Base-by-base conservation (phyloP, 495 filamentous ascomycete genomes). In the Parathielavia hyrcaniae region DNA sequence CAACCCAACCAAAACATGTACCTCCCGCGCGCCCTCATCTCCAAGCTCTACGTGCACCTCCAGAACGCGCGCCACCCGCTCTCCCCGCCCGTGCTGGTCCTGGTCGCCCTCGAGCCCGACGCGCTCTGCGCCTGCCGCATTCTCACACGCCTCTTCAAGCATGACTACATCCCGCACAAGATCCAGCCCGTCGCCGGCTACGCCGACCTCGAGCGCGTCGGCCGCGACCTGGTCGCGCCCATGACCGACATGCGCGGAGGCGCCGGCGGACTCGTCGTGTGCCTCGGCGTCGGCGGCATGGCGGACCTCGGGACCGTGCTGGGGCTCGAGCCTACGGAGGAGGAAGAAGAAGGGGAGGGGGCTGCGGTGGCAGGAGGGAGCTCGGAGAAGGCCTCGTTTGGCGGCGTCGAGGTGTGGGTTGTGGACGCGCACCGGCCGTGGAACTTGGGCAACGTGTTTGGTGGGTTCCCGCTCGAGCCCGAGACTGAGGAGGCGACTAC, bases 131-230 rank as follows among this genome's bases (percentile, higher is more conserved):
- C 91, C 51, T 91, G 90, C 66, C 90, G 91, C 51, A 97, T 98
- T 54, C 82, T 98, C 16, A 93, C 93, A 1, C 80, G 84, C 14
- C 80, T 97, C 17, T 79, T 98, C 50, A 96, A 92, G 76, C 87
- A 90, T 77, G 93, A 98, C 77, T 97, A 92, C 68, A 95, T 98
- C 62, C 86, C 86, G n/a, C 92, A 97, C 74, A 97, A 96, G 77
- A 95, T 97, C 59, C 89, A 95, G 63, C 93, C 95, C 5, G 85
- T 98, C 38, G 81, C 87, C 16, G 93, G 93, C 35, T 97, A 97
- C 84, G 85, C 83, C 61, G 93, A 97, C 66, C 85, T 98, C 39
- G 77, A 87, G 65, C 82, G 83, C 64, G 83, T 83, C 30, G 90
- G 90, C 32, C 77, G 82, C 67, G 84, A 89, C 59, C 77, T 93